These are phyloP conservation scores for Tolypocladium pustulatum DNA, from an alignment of 2,329 filamentous ascomycete genomes.

Conservation along the genomic window DNA sequence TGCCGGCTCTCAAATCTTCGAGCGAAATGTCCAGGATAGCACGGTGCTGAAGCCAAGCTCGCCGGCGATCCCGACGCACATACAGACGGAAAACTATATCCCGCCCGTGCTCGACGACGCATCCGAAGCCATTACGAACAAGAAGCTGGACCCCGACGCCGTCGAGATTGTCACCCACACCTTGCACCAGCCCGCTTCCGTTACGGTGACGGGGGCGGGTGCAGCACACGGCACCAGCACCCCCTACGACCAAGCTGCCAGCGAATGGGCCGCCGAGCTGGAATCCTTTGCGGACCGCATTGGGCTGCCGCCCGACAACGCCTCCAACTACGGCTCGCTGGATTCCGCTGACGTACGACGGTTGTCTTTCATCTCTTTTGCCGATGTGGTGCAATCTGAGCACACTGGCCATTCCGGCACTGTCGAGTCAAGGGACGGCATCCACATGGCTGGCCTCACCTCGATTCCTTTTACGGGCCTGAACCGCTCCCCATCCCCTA, in stretches of 20 bases:
- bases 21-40: constrained; percentile 85
- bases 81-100: constrained; percentile 89
- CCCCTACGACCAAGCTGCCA: constrained; percentile 30
- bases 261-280: constrained; percentile 48
- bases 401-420: constrained; percentile 48
- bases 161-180: constrained; percentile 89
- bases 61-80: constrained; percentile 83
- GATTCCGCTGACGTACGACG: constrained; percentile 69
- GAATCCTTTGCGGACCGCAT: constrained; percentile 39
- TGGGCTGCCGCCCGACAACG: constrained; percentile 42
- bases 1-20: constrained; percentile 74
- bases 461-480: constrained; percentile 39
- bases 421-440: constrained; percentile 53
- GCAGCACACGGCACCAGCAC: constrained; percentile 11
- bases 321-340: constrained; percentile 66
- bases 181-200: constrained; percentile 68
- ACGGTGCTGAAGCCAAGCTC: constrained; percentile 57
- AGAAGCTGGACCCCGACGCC: constrained; percentile 71
- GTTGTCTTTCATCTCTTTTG: constrained; percentile 92
- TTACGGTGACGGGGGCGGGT: constrained; percentile 47
- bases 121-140: constrained; percentile 83
- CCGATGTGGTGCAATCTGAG: constrained; percentile 84
- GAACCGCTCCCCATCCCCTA: constrained; percentile 68
- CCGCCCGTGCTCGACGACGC: constrained; percentile 85
- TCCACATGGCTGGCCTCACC: constrained; percentile 58